Conservation (phyloP, 805 yeast genomes). For the Zygotorulaspora sp. region DNA sequence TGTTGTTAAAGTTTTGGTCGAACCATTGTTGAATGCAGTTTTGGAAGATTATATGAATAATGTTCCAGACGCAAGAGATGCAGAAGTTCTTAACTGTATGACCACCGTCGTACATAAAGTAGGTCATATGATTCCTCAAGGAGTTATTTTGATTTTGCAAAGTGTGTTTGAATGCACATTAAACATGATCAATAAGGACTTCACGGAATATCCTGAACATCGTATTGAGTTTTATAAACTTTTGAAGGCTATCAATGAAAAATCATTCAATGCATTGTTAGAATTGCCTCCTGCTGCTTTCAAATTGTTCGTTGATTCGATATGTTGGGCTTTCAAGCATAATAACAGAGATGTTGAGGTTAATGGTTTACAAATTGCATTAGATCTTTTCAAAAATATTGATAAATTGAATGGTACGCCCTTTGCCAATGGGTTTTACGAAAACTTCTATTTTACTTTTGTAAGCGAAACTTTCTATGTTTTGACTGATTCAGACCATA, state of each 20-base stretch:
- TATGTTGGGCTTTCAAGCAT: constrained; percentile 97
- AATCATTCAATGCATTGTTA: constrained; percentile 79
- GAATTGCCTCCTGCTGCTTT: constrained; percentile 90
- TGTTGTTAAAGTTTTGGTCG: constrained; percentile 74
- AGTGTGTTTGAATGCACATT: constrained; percentile 92
- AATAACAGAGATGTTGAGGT: constrained; percentile 96
- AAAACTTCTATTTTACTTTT: constrained; percentile 82
- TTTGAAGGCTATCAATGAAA: constrained; percentile 77
- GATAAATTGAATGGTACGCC: constrained; percentile 64
- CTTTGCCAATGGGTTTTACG: constrained; percentile 81
- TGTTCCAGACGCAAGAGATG: constrained; percentile 96
- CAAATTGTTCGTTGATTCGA: constrained; percentile 85
- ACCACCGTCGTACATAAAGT: constrained; percentile 83
- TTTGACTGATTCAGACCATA: constrained; percentile 94
- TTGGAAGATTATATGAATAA: constrained; percentile 83
- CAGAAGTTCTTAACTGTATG: constrained; percentile 94
- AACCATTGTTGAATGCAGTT: constrained; percentile 77
- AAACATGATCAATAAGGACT: constrained; percentile 92
- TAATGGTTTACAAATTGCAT: constrained; percentile 77
- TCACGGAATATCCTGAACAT: constrained; percentile 96
- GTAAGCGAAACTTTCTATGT: constrained; percentile 90
- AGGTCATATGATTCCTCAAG: constrained; percentile 83
- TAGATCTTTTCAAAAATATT: constrained; percentile 80
- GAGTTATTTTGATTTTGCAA: constrained; percentile 80
- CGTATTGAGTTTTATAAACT: constrained; percentile 93